Conservation (phyloP, 208 protist genomes). For the Acanthamoeba lenticulata region DNA sequence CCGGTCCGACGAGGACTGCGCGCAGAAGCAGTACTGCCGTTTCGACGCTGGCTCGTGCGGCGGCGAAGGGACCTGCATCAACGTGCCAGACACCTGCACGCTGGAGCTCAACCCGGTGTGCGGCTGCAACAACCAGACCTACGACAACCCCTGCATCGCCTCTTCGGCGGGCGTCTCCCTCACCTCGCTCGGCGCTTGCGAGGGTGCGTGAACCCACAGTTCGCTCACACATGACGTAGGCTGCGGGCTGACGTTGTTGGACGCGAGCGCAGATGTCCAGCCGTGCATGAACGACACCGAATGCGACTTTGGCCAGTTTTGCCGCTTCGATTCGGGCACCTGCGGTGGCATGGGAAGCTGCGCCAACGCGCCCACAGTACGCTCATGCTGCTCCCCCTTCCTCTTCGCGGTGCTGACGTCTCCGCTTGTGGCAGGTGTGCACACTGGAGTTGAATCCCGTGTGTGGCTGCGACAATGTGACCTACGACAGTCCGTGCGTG, state of each 20-base stretch:
- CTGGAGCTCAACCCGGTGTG: neutral
- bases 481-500: neutral
- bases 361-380: neutral
- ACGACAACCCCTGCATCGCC: slow-evolving; percentile 40
- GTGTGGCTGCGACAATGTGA: neutral
- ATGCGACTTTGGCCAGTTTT: neutral
- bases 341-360: neutral
- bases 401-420: neutral
- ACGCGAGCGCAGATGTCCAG: neutral
- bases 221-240: too few relatives aligned
- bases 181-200: neutral
- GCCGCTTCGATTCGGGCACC: neutral
- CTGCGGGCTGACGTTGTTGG: neutral
- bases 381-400: too few relatives aligned
- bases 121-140: neutral
- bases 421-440: neutral
- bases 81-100: neutral
- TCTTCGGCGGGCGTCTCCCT: neutral
- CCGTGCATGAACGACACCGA: neutral
- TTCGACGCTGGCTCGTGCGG: neutral
- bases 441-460: neutral
- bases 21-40: neutral
- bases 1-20: neutral
- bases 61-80: slow-evolving; percentile 3
- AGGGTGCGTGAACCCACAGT: neutral